phyloP scores from a whole-genome alignment of 2,329 filamentous ascomycete genomes.

The Fusarium secorum region DNA sequence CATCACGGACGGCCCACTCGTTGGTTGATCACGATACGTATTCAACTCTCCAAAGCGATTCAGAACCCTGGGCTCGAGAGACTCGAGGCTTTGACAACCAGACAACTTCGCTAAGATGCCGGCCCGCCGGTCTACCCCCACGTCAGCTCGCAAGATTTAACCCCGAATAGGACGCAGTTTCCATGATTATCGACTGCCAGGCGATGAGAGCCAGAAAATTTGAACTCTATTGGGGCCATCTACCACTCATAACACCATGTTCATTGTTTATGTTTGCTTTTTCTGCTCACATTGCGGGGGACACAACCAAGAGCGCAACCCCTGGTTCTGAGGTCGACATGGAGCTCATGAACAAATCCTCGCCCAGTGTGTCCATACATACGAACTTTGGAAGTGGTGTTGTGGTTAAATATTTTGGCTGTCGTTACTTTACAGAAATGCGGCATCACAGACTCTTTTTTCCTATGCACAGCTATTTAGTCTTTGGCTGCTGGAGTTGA shows the following conservation, averaged over 20 bases:
- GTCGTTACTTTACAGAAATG: not conserved
- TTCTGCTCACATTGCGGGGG: constrained; percentile 24
- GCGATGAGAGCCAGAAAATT: not conserved
- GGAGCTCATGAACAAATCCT: not conserved
- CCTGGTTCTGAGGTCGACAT: constrained; percentile 19
- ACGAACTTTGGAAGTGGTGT: constrained; percentile 15
- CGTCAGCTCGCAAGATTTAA: constrained; percentile 24
- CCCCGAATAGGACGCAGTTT: constrained; percentile 5
- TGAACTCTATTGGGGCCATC: constrained; percentile 1
- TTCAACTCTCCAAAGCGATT: not conserved
- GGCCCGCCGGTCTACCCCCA: constrained; percentile 25
- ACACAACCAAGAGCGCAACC: constrained; percentile 10
- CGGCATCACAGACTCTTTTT: not conserved
- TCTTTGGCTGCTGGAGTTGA: not conserved
- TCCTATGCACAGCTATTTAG: not conserved
- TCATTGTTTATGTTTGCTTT: constrained; percentile 27
- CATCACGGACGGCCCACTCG: constrained; percentile 14
- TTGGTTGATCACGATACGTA: not conserved
- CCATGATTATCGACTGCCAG: constrained; percentile 15
- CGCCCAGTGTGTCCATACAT: not conserved
- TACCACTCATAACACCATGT: constrained; percentile 7
- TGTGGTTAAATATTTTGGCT: not conserved
- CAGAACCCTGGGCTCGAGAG: not conserved
- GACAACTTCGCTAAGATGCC: not conserved
- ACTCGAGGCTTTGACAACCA: not conserved